A percentile compares a stretch with the other conserved stretches of the same genome.
phyloP scores from a whole-genome alignment of 352 stramenopile genomes.

The Thalassiosira livingstoniorum region DNA sequence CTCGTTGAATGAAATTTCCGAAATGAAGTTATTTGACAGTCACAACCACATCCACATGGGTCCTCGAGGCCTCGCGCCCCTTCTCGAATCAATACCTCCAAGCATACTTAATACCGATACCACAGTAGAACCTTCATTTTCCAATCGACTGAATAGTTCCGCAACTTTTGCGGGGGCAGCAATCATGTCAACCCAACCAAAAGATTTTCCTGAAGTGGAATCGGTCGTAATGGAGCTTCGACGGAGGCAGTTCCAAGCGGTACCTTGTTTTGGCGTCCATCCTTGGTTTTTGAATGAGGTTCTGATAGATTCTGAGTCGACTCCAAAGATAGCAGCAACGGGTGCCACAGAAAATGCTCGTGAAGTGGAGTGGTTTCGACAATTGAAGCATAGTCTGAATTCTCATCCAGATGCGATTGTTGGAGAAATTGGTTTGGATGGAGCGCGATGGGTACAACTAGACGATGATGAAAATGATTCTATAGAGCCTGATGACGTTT shows the following conservation, averaged over 20 bases:
- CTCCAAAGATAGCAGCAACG: constrained; percentile 38
- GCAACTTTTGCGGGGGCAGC: constrained; percentile 62
- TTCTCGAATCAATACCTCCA: constrained; percentile 26
- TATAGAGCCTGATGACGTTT: neutral
- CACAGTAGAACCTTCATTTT: neutral
- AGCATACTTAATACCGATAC: neutral
- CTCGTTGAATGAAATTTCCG: no score
- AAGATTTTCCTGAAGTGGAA: constrained; percentile 69
- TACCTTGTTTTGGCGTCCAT: constrained; percentile 74
- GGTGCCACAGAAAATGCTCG: neutral
- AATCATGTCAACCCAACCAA: constrained; percentile 84
- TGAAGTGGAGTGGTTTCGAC: constrained; percentile 36
- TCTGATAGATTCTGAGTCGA: constrained; percentile 12
- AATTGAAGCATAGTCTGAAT: constrained; percentile 60
- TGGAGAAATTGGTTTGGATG: constrained; percentile 84
- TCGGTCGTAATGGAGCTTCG: constrained; percentile 36
- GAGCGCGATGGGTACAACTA: constrained; percentile 69
- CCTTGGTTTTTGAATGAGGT: constrained; percentile 84
- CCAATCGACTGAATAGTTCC: neutral
- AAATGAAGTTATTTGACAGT: constrained; percentile 60
- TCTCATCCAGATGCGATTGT: constrained; percentile 66
- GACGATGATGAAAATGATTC: constrained; percentile 37
- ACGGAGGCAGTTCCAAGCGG: constrained; percentile 20
- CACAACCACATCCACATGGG: constrained; percentile 59
- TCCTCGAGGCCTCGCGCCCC: constrained; percentile 28